Conservation (phyloP, 2,329 filamentous ascomycete species). For the Claviceps quebecensis region DNA sequence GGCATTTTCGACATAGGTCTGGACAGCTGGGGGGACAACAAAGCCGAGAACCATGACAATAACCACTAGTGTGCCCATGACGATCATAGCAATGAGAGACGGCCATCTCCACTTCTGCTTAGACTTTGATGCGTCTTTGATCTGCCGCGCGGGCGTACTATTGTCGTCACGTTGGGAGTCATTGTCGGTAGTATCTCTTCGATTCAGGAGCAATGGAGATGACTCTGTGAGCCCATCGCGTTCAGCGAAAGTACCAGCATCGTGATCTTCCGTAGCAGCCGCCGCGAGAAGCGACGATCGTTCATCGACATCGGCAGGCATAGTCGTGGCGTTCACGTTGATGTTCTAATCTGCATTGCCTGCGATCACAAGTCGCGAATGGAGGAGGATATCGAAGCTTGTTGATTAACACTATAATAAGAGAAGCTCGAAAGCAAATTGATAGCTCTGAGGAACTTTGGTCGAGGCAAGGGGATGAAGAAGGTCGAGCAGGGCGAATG, state of each 20-base stretch:
- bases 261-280: slow-evolving; percentile 14
- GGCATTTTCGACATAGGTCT: slow-evolving; percentile 77
- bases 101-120: slow-evolving; percentile 45
- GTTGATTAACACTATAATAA: no score
- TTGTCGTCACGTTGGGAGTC: slow-evolving; percentile 13
- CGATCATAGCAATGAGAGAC: slow-evolving; percentile 56
- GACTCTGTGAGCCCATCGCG: slow-evolving; percentile 23
- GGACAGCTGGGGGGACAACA: slow-evolving; percentile 63
- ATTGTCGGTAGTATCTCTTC: slow-evolving; percentile 12
- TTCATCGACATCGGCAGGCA: slow-evolving; percentile 28
- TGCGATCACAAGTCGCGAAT: neutral
- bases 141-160: slow-evolving; percentile 12
- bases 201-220: slow-evolving; percentile 35
- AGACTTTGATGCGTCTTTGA: slow-evolving; percentile 13
- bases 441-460: neutral
- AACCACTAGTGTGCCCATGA: slow-evolving; percentile 49
- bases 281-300: slow-evolving; percentile 29
- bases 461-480: neutral
- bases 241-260: slow-evolving; percentile 8
- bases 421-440: neutral
- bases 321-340: slow-evolving; percentile 11
- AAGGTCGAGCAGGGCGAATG: neutral
- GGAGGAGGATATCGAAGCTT: neutral
- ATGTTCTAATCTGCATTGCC: neutral
- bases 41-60: slow-evolving; percentile 67